Evolutionary conservation across 208 protist genomes (phyloP).

Genomic region (Kentomonas sorsogonicus): DNA sequence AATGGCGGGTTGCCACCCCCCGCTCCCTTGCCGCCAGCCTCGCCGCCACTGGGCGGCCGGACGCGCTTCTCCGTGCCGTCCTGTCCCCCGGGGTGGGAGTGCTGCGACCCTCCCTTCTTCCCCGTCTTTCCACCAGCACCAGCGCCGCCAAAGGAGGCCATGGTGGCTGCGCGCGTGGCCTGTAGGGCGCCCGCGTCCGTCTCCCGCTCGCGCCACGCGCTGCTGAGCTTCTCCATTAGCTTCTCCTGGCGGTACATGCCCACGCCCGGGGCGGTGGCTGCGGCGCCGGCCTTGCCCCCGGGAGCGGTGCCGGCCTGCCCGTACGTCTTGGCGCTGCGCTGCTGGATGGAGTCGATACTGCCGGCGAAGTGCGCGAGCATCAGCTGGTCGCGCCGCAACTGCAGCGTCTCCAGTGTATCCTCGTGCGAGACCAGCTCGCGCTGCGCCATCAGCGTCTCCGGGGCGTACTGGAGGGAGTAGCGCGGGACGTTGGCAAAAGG

Average conservation of each 20-base stretch:
- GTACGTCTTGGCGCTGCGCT: slow-evolving; percentile 3
- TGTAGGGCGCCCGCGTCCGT: not conserved
- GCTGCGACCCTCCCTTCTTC: not conserved
- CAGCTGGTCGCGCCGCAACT: slow-evolving; percentile 51
- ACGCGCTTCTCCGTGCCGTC: too few relatives aligned
- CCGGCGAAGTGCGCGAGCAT: slow-evolving; percentile 50
- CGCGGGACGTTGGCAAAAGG: not conserved
- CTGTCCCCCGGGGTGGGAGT: not conserved
- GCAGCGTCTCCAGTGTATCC: slow-evolving; percentile 17
- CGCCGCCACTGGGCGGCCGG: too few relatives aligned
- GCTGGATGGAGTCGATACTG: slow-evolving; percentile 32
- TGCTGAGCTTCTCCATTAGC: not conserved
- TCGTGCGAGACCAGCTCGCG: slow-evolving; percentile 12
- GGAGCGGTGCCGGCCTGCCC: slow-evolving; percentile 17
- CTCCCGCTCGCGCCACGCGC: not conserved
- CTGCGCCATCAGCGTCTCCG: not conserved
- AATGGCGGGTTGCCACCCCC: not conserved
- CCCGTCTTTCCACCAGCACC: not conserved
- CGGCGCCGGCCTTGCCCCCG: too few relatives aligned
- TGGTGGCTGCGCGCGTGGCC: not conserved
- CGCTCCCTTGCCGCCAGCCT: too few relatives aligned
- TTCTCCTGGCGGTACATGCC: slow-evolving; percentile 6
- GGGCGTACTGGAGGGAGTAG: not conserved
- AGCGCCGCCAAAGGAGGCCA: not conserved
- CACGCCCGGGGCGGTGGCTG: slow-evolving; percentile 4